A percentile compares a stretch with the other conserved stretches of the same genome.
Conservation (phyloP, 1,284 basidiomycete genomes). For the Pisolithus thermaeus region DNA sequence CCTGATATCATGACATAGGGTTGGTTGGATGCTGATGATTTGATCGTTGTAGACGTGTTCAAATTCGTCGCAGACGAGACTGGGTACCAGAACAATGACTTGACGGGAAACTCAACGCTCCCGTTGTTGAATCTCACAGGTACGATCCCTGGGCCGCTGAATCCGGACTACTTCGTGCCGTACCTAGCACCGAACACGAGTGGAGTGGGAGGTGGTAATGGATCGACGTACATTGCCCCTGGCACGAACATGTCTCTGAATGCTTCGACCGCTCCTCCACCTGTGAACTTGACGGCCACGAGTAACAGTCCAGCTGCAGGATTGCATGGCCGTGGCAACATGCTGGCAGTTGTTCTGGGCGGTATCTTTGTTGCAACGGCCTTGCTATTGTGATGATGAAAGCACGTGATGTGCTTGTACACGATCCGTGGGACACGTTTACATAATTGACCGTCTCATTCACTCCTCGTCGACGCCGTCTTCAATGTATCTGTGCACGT, state of each 20-base stretch:
- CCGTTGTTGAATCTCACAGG: constrained; percentile 30
- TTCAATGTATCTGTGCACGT: too few species aligned
- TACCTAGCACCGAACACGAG: constrained; percentile 37
- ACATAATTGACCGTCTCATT: too few species aligned
- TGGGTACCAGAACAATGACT: constrained; percentile 30
- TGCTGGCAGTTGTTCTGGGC: not conserved
- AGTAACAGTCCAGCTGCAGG: constrained; percentile 3
- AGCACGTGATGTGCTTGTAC: not conserved
- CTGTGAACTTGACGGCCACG: constrained; percentile 36
- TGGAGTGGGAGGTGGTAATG: constrained; percentile 36
- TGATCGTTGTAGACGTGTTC: constrained; percentile 38
- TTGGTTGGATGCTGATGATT: constrained; percentile 1
- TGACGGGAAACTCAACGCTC: constrained; percentile 14
- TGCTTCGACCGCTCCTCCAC: constrained; percentile 27
- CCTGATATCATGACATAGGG: not conserved
- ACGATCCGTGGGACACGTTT: too few species aligned
- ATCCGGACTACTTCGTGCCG: constrained; percentile 34
- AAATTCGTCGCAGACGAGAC: constrained; percentile 37
- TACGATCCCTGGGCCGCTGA: constrained; percentile 24
- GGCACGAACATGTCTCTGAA: constrained; percentile 33
- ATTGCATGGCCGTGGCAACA: not conserved
- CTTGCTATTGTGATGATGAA: not conserved
- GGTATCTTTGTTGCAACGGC: not conserved
- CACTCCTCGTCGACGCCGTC: not conserved
- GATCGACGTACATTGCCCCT: constrained; percentile 33